A percentile compares a stretch with the other conserved stretches of the same genome.
phyloP scores from a whole-genome alignment of 768 basidiomycete species.

The Tulasnella sp. region DNA sequence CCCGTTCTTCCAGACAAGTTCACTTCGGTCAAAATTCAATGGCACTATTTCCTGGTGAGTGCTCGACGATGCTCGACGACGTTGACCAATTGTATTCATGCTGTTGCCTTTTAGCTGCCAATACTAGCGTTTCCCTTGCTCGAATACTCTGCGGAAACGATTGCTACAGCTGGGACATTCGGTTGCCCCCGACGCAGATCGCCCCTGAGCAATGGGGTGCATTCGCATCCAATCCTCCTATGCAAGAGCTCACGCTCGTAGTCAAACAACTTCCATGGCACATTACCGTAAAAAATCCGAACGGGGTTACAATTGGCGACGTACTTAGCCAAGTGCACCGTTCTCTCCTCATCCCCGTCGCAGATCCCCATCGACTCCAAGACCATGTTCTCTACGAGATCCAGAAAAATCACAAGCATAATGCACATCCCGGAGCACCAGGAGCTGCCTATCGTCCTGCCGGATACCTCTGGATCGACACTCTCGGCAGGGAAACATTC shows the following conservation, averaged over 20 bases:
- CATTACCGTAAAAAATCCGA: conserved; percentile 14
- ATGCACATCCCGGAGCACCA: conserved; percentile 9
- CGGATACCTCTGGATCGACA: too few species aligned
- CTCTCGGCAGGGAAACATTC: too few species aligned
- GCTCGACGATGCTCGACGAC: too few species aligned
- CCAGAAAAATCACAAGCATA: conserved; percentile 9
- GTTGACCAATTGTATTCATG: too few species aligned
- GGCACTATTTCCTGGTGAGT: too few species aligned
- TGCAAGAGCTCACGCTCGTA: conserved; percentile 2
- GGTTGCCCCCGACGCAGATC: too few species aligned
- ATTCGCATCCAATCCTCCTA: conserved; percentile 3
- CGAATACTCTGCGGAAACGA: too few species aligned
- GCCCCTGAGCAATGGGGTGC: conserved; percentile 4
- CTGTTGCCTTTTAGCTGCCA: too few species aligned
- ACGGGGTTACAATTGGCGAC: conserved; percentile 8
- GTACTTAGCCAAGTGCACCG: conserved; percentile 6
- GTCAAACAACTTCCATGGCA: neutral
- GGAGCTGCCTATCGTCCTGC: too few species aligned
- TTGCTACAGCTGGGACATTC: too few species aligned
- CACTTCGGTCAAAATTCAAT: conserved; percentile 9
- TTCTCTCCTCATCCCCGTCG: conserved; percentile 9
- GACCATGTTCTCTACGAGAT: neutral
- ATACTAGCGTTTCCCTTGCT: too few species aligned
- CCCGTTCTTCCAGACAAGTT: conserved; percentile 7
- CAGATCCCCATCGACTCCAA: neutral